These are phyloP conservation scores for Phytophthora macrochlamydospora DNA, from an alignment of 352 stramenopile species.

Conservation along the genomic window DNA sequence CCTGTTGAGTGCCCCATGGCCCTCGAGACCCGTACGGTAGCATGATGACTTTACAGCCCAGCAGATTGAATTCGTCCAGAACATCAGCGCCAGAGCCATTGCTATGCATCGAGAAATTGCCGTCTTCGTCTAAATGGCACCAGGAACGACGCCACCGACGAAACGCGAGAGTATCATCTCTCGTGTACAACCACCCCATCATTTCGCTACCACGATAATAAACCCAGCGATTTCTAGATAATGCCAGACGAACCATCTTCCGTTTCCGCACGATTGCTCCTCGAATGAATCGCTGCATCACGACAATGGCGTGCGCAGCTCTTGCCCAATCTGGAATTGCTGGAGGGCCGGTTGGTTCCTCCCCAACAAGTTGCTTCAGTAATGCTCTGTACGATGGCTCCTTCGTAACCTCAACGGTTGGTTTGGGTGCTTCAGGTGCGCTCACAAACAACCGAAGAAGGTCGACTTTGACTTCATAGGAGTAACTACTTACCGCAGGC, in stretches of 20 bases:
- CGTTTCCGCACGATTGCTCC: conserved; percentile 71
- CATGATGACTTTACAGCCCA: conserved; percentile 72
- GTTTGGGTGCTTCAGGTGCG: conserved; percentile 41
- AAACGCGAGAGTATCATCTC: conserved; percentile 86
- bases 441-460: conserved; percentile 77
- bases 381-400: conserved; percentile 78
- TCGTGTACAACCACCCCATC: conserved; percentile 85
- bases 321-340: conserved; percentile 70
- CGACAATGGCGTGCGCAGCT: conserved; percentile 72
- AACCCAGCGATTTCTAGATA: conserved; percentile 62
- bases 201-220: conserved; percentile 64
- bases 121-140: conserved; percentile 78
- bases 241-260: conserved; percentile 62
- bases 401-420: conserved; percentile 27
- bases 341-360: conserved; percentile 44
- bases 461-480: conserved; percentile 77
- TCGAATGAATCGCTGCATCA: conserved; percentile 84
- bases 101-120: conserved; percentile 70
- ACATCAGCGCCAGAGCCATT: conserved; percentile 72
- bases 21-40: conserved; percentile 54
- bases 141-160: conserved; percentile 82
- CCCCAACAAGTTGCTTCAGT: conserved; percentile 79
- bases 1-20: conserved; percentile 42
- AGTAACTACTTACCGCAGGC: conserved; percentile 48
- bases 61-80: conserved; percentile 69